Evolutionary conservation across 768 basidiomycete species (phyloP).

Genomic region (Psilocybe sp.): DNA sequence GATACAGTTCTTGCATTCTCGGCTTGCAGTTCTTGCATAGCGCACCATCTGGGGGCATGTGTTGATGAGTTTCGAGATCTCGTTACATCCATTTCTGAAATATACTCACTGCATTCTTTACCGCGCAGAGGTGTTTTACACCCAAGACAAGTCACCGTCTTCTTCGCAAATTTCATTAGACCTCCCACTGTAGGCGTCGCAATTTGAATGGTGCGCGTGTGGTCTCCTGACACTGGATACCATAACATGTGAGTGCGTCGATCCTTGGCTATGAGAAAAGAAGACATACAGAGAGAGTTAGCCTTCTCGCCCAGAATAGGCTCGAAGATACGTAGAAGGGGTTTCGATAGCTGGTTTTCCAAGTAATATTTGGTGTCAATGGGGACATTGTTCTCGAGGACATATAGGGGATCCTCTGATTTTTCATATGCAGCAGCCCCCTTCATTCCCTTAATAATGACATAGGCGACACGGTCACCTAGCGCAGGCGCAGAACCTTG

Average conservation of each 20-base stretch:
- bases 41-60: constrained; percentile 65
- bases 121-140: constrained; percentile 89
- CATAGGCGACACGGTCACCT: constrained; percentile 98
- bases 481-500: constrained; percentile 93
- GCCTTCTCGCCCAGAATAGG: constrained; percentile 95
- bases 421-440: constrained; percentile 98
- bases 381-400: constrained; percentile 95
- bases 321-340: constrained; percentile 96
- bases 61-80: not conserved
- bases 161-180: constrained; percentile 98
- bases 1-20: constrained; percentile 84
- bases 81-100: not conserved
- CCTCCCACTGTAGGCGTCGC: constrained; percentile 96
- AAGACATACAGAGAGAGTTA: constrained; percentile 58
- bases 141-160: constrained; percentile 90
- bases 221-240: constrained; percentile 96
- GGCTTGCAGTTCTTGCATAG: constrained; percentile 93
- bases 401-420: constrained; percentile 96
- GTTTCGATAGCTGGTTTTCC: constrained; percentile 96
- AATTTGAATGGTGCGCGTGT: constrained; percentile 93
- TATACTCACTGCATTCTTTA: constrained; percentile 59
- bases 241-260: constrained; percentile 5
- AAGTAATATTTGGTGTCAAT: constrained; percentile 98
- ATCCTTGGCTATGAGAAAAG: constrained; percentile 2
- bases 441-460: constrained; percentile 95